Evolutionary conservation across 192 early-diverging fungal genomes (phyloP), one percentile per base, ranked within the genome.

Genomic region (Thamnidium elegans): DNA sequence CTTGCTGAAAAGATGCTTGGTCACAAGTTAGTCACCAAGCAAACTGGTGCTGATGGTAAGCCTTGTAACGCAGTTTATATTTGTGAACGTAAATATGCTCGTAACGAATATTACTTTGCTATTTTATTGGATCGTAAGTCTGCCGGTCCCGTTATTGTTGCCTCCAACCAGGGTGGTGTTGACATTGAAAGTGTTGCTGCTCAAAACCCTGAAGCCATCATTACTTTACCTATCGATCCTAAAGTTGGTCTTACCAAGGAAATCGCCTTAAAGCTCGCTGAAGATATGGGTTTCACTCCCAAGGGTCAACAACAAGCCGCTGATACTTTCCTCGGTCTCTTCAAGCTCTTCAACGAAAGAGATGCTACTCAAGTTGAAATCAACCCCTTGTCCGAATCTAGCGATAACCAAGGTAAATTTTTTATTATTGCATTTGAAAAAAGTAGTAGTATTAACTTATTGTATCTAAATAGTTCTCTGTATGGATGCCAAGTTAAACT

Each of bases 401-500:
- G 84, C 32, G 88, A 87, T 55, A 86, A 94, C 70, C 89, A 94
- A 80, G 92, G 87, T 83, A 74, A 60, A 36, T 26, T 26, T 26
- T 26, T 26, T 26, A 26, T 1, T 26, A 26, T 26, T 26, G 26
- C 26, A 26, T 26, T 26, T 3, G n/a, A n/a, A n/a, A n/a, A n/a
- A n/a, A n/a, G n/a, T n/a, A 15, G 32, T 66, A 42, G 7, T 20
- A 44, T 55, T 68, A 55, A 43, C 60, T 44, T 1, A 47, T 39
- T 51, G 19, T 20, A 34, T 30, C n/a, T 45, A 19, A 50, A 7
- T 74, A 67, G 61, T 72, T 34, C 66, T 77, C 59, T 68, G 93
- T 83, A 98, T 99, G 94, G 97, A 99, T 78, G 97, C 97, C 83
- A 99, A 99, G 45, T 87, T 97, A 79, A 94, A 93, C 67, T 97